Base-by-base conservation (phyloP, 495 filamentous ascomycete genomes). In the Hypoxylon fuscum region DNA sequence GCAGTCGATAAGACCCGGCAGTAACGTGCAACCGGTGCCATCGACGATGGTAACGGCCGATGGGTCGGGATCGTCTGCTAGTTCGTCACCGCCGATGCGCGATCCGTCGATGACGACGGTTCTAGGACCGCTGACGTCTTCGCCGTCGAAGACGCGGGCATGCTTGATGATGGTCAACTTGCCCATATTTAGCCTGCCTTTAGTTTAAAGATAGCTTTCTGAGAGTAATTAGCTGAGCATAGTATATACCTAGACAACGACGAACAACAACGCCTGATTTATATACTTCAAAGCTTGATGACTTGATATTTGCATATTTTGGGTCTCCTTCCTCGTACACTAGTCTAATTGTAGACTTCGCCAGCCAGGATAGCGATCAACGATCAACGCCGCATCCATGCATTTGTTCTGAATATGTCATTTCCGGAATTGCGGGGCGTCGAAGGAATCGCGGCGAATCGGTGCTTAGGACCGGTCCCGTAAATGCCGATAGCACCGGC, bases 1-100 rank as follows among this genome's bases (percentile, higher is more conserved):
- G 62, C 75, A 77, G 66, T 87, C 85, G n/a, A 86, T 84, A 2
- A 87, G 69, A 3, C 83, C 84, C 0, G 83, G 83, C 18, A 79
- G 79, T 0, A 86, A 42, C 50, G 79, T 86, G 35, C 76, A 77
- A 12, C 77, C 78, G 0, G 66, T 66, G 3, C 79, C 59, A 48
- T 85, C 76, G 15, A 85, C 61, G 10, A 64, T 51, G 35, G 12
- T 38, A 27, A 27, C 32, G 12, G 32, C 5, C 1, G 45, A 56
- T 23, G 50, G 37, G 23, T 63, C 54, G 0, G 55, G 15, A 6
- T 58, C 34, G 18, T 55, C 53, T 5, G 56, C 64, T 11, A 44
- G 58, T 11, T 43, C 32, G 38, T 63, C 59, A 8, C 62, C 49
- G 49, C 58, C 58, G 17, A 59, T 63, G 37, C 9, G 29, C 44